Percentiles rank a stretch among this genome's conserved stretches.
phyloP scores from a whole-genome alignment of 495 filamentous ascomycete genomes.

The Aspergillus panamensis region DNA sequence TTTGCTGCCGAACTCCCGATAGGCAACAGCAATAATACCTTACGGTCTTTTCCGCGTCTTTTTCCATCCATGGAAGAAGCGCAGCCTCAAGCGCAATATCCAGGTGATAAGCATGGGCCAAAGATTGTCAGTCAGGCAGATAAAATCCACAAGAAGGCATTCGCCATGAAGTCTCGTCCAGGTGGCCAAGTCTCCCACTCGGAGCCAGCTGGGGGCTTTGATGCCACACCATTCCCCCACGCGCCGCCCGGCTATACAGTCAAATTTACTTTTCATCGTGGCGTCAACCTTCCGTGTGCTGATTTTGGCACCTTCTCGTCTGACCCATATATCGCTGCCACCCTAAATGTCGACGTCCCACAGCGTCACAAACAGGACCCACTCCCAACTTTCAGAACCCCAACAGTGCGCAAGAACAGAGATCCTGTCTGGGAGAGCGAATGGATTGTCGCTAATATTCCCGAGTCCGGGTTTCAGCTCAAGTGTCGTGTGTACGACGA shows the following conservation, averaged over 20 bases:
- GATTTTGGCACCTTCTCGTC: constrained; percentile 75
- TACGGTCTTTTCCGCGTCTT: neutral
- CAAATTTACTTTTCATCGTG: constrained; percentile 79
- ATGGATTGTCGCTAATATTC: constrained; percentile 86
- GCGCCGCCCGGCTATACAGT: constrained; percentile 76
- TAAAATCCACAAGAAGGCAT: constrained; percentile 52
- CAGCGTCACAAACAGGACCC: constrained; percentile 79
- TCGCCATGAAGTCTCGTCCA: constrained; percentile 27
- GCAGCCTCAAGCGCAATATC: constrained; percentile 22
- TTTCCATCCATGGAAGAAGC: constrained; percentile 20
- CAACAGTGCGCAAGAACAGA: constrained; percentile 63
- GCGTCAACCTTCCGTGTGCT: constrained; percentile 72
- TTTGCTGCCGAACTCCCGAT: neutral
- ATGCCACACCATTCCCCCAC: constrained; percentile 69
- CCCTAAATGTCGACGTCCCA: constrained; percentile 58
- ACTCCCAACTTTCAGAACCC: constrained; percentile 65
- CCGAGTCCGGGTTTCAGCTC: constrained; percentile 69
- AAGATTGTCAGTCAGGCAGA: constrained; percentile 57
- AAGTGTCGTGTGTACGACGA: constrained; percentile 86
- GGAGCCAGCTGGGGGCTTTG: constrained; percentile 71
- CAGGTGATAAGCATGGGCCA: constrained; percentile 37
- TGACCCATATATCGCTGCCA: constrained; percentile 78
- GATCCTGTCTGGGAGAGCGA: constrained; percentile 79
- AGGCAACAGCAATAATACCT: constrained; percentile 9
- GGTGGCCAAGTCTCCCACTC: constrained; percentile 18